These are phyloP conservation scores for Raphanus raphanistrum DNA, from an alignment of 345 rosid species.

Conservation along the genomic window DNA sequence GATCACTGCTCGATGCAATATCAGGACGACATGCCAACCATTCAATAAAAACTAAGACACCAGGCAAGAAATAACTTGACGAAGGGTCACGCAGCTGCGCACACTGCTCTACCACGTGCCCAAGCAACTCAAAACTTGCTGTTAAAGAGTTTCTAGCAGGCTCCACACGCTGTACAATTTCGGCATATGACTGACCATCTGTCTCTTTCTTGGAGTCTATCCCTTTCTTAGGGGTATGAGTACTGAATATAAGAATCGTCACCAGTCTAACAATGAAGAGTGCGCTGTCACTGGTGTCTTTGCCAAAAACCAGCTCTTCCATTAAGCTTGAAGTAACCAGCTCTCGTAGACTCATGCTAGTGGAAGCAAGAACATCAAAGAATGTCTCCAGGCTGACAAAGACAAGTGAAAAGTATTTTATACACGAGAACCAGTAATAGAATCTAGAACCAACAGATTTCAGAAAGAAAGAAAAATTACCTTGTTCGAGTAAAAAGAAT, in stretches of 20 bases:
- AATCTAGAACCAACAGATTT: background rate
- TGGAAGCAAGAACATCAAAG: constrained; percentile 64
- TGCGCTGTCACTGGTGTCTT: constrained; percentile 64
- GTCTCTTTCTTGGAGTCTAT: constrained; percentile 43
- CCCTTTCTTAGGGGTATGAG: constrained; percentile 54
- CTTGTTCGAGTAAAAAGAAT: constrained; percentile 95
- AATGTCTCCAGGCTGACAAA: constrained; percentile 85
- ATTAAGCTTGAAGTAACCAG: constrained; percentile 66
- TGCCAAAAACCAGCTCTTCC: constrained; percentile 68
- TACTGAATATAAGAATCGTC: constrained; percentile 68
- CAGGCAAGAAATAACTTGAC: constrained; percentile 75
- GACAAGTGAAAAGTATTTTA: constrained; percentile 12
- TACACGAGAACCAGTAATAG: constrained; percentile 1
- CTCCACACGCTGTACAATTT: constrained; percentile 85
- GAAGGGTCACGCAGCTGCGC: constrained; percentile 65
- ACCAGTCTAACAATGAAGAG: constrained; percentile 71
- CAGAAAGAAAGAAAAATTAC: constrained; percentile 38
- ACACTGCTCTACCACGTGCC: constrained; percentile 60
- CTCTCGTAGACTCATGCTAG: constrained; percentile 59
- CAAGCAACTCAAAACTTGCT: constrained; percentile 81
- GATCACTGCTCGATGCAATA: constrained; percentile 59
- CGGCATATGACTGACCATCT: constrained; percentile 87
- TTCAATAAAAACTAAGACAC: constrained; percentile 79
- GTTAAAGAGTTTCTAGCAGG: constrained; percentile 77
- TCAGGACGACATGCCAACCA: constrained; percentile 96